A percentile compares a stretch with the other conserved stretches of the same genome.
phyloP scores from a whole-genome alignment of 495 filamentous ascomycete genomes.

The Penicillium angulare region DNA sequence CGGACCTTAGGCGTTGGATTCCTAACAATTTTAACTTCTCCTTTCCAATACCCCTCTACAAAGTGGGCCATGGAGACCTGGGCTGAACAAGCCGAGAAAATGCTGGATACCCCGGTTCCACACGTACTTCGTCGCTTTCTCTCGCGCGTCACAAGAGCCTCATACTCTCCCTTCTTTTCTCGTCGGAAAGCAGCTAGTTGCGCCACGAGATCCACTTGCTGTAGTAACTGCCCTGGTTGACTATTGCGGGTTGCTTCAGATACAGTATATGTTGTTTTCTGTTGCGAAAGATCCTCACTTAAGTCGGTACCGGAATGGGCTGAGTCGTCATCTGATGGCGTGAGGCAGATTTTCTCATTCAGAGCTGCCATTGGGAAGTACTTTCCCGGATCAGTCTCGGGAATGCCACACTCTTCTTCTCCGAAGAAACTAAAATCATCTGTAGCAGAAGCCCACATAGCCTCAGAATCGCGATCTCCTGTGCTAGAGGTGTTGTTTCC shows the following conservation, averaged over 20 bases:
- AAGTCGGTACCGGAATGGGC: slow-evolving; percentile 15
- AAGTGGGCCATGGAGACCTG: slow-evolving; percentile 29
- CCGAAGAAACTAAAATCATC: slow-evolving; percentile 66
- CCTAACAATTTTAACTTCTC: slow-evolving; percentile 52
- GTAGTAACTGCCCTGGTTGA: slow-evolving; percentile 7
- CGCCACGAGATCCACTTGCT: slow-evolving; percentile 45
- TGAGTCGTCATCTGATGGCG: slow-evolving; percentile 34
- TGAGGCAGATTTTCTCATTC: slow-evolving; percentile 42
- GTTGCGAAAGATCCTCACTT: slow-evolving; percentile 4
- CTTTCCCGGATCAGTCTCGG: slow-evolving; percentile 38
- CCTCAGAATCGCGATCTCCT: slow-evolving; percentile 59
- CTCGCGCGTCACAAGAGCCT: slow-evolving; percentile 32
- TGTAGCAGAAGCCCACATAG: slow-evolving; percentile 58
- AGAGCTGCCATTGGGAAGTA: slow-evolving; percentile 45
- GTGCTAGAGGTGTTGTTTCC: slow-evolving; percentile 53
- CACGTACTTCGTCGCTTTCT: slow-evolving; percentile 27
- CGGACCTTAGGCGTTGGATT: slow-evolving; percentile 42
- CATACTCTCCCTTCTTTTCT: slow-evolving; percentile 44
- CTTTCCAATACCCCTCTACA: slow-evolving; percentile 54
- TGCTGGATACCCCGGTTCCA: slow-evolving; percentile 17
- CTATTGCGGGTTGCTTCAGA: not conserved
- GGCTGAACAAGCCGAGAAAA: slow-evolving; percentile 17
- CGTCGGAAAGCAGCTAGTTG: slow-evolving; percentile 50
- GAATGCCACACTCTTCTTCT: slow-evolving; percentile 58
- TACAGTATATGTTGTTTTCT: slow-evolving; percentile 3